Evolutionary conservation across 176 grass and related monocot genomes (phyloP), one percentile per base, ranked within the genome.

Genomic region (Pharus latifolius): DNA sequence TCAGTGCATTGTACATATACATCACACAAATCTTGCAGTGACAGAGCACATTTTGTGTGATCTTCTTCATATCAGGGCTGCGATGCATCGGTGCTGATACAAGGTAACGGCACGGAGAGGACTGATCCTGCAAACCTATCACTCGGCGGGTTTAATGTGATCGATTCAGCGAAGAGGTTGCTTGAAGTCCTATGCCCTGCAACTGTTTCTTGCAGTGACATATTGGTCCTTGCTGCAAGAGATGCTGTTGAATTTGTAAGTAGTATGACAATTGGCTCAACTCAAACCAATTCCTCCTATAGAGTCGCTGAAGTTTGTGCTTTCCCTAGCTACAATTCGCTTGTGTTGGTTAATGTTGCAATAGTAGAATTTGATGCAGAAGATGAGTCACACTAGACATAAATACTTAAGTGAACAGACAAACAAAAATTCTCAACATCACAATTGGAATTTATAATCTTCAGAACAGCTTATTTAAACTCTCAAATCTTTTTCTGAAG

Each of bases 171-270:
- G 7, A 98, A 98, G 87, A 78, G 78, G 70, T 35, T 91, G 80
- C 78, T 94, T 4, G 95, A 98, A 81, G 75, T 70, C 2, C 19
- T 93, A 23, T 98, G 90, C 67, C 95, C 90, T 31, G 87, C 67
- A 20, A 88, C 90, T 9, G 95, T 98, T 29, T 93, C 95, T 13
- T 98, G 95, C 65, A 88, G 89, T 7, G 95, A 98, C 52, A 93
- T 92, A 25, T 1, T 98, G 15, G 95, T 94, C 28, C 84, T 98
- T 2, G 95, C 87, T 1, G 84, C 90, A 13, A 91, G 95, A 65
- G 95, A 98, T 40, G 87, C 90, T 8, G 95, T 98, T 33, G 69
- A 60, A 78, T 65, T 98, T 70, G 94, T 98, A 77, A 91, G 83
- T 83, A 59, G 27, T 25, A 68, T 10, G 34, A 14, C 20, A 31